Percentiles rank a stretch among this genome's conserved stretches.
Conservation (phyloP, 176 grass and related monocot species). For the Tillandsia leiboldiana region DNA sequence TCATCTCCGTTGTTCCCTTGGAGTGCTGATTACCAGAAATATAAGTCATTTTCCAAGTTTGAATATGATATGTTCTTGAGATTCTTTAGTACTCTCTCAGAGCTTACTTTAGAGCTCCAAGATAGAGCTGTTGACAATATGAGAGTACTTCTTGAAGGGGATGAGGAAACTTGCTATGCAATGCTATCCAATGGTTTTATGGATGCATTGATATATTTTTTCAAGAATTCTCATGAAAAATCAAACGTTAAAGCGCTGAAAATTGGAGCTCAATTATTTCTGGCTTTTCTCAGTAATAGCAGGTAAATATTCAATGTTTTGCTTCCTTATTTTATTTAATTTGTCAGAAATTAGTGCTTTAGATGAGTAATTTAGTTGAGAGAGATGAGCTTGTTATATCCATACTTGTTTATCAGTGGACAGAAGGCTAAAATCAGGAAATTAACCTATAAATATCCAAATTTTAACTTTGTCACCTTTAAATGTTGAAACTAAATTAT, state of each 20-base stretch:
- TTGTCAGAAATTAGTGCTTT: background rate
- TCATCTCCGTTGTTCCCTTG: slow-evolving; percentile 49
- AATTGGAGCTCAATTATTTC: slow-evolving; percentile 55
- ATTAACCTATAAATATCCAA: no score
- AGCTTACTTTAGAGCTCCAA: slow-evolving; percentile 56
- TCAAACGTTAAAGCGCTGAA: slow-evolving; percentile 38
- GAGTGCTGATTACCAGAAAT: slow-evolving; percentile 65
- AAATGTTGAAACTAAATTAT: no score
- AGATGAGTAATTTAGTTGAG: background rate
- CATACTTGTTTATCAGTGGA: background rate
- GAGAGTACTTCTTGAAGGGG: slow-evolving; percentile 51
- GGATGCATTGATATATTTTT: slow-evolving; percentile 61
- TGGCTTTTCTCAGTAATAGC: slow-evolving; percentile 45
- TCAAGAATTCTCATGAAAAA: slow-evolving; percentile 39
- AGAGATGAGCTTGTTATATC: background rate
- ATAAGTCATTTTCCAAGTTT: slow-evolving; percentile 62
- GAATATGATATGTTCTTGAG: slow-evolving; percentile 61
- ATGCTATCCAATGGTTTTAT: slow-evolving; percentile 74
- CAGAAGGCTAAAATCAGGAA: no score
- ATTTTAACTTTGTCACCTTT: no score
- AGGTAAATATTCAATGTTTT: slow-evolving; percentile 32
- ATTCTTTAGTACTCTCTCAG: slow-evolving; percentile 54
- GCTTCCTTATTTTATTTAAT: slow-evolving; percentile 3
- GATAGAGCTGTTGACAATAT: slow-evolving; percentile 56
- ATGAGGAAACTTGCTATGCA: slow-evolving; percentile 41